Base-by-base conservation (phyloP, 768 basidiomycete species). In the Naganishia friedmannii region DNA sequence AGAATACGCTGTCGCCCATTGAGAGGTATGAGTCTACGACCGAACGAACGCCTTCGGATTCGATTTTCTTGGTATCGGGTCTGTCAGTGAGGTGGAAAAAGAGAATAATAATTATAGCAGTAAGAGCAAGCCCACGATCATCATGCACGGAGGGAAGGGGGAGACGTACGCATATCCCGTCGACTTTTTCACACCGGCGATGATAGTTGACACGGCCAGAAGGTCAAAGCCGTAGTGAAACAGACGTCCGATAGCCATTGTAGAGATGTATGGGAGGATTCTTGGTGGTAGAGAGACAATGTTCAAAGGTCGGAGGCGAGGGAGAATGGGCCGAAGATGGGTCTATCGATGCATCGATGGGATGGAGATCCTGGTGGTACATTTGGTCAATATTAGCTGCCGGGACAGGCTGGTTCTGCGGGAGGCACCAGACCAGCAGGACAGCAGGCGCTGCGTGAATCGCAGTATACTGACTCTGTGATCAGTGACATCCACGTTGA, bases 101-200 rank as follows among this genome's bases (percentile, higher is more conserved):
- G n/a, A n/a, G n/a, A n/a, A n/a, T n/a, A n/a, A n/a, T n/a, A n/a
- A n/a, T n/a, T n/a, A n/a, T n/a, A n/a, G n/a, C n/a, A n/a, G n/a
- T n/a, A n/a, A n/a, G n/a, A n/a, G n/a, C n/a, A n/a, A n/a, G n/a
- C n/a, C n/a, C n/a, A n/a, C n/a, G n/a, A n/a, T n/a, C n/a, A n/a
- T n/a, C n/a, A n/a, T n/a, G n/a, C n/a, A n/a, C n/a, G 34, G 2
- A 12, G 10, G 56, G n/a, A 29, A 37, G 63, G 3, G 63, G 3
- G 53, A 26, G 42, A 88, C 93, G 81, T 78, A 96, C 94, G 86
- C 82, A 83, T 92, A 93, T 42, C 94, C 94, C 70, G 89, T 94
- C 21, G 92, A 89, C 70, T 91, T 88, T 79, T 88, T 88, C 70
- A 98, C 88, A 34, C 95, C 95, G 46, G 95, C 95, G 48, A 94